phyloP scores from a whole-genome alignment of 2,329 filamentous ascomycete genomes.

The Stagonosporopsis vannaccii region DNA sequence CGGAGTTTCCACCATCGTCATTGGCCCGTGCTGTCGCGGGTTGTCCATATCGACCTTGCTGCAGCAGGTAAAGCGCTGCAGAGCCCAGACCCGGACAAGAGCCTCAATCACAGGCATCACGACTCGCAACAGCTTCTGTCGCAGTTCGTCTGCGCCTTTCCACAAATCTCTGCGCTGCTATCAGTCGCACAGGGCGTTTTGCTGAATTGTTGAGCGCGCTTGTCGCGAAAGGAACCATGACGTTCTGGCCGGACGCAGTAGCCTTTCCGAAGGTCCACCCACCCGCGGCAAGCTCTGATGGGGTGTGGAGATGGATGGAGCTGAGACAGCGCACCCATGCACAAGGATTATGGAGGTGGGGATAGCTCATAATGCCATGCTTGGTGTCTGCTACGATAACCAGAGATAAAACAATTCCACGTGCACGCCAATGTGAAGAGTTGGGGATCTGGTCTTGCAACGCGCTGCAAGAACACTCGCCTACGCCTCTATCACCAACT shows the following conservation, averaged over 20 bases:
- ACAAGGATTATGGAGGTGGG: conserved; percentile 6
- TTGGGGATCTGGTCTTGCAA: not conserved
- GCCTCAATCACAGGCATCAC: conserved; percentile 17
- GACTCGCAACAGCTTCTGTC: conserved; percentile 18
- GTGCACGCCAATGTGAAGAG: not conserved
- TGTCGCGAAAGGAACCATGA: conserved; percentile 29
- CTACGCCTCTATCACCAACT: not conserved
- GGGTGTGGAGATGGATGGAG: conserved; percentile 21
- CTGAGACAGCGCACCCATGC: conserved; percentile 19
- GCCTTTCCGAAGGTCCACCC: conserved; percentile 17
- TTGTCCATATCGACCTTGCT: conserved; percentile 33
- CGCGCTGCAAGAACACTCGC: not conserved
- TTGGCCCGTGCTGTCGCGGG: conserved; percentile 36
- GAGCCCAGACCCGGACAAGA: conserved; percentile 14
- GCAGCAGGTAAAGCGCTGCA: conserved; percentile 15
- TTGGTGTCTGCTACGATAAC: not conserved
- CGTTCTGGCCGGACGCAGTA: conserved; percentile 23
- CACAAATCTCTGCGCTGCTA: conserved; percentile 12
- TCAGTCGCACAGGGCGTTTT: conserved; percentile 7
- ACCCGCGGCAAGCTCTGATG: conserved; percentile 17
- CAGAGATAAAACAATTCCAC: not conserved
- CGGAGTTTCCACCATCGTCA: conserved; percentile 33
- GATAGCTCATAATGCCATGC: not conserved
- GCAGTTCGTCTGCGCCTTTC: conserved; percentile 8
- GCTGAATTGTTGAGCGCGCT: conserved; percentile 39